These are phyloP conservation scores for Penicillium cinerascens DNA, from an alignment of 495 filamentous ascomycete species.

Conservation along the genomic window DNA sequence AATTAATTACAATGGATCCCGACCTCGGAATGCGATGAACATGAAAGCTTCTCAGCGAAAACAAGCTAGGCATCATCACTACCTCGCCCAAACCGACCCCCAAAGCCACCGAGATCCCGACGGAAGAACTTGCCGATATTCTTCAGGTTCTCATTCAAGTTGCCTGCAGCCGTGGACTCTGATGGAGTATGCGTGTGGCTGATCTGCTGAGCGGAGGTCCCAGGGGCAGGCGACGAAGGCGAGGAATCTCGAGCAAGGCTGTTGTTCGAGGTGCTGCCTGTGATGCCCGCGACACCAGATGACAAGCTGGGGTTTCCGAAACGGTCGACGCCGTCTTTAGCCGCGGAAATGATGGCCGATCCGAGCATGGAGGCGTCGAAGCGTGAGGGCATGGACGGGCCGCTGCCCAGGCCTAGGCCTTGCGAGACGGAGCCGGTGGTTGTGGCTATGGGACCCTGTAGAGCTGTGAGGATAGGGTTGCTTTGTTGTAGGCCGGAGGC, in stretches of 20 bases:
- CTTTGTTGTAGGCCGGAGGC: conserved; percentile 40
- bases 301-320: conserved; percentile 59
- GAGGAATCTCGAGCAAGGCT: conserved; percentile 16
- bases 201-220: conserved; percentile 10
- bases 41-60: neutral
- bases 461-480: conserved; percentile 40
- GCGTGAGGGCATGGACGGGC: conserved; percentile 47
- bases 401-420: conserved; percentile 36
- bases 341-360: conserved; percentile 71
- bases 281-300: conserved; percentile 29
- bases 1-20: neutral
- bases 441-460: conserved; percentile 38
- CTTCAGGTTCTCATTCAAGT: conserved; percentile 86
- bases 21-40: neutral
- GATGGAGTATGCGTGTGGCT: conserved; percentile 17
- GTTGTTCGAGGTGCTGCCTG: conserved; percentile 13
- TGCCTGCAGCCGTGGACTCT: conserved; percentile 42
- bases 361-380: conserved; percentile 77
- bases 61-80: conserved; percentile 30
- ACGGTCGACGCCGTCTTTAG: conserved; percentile 85
- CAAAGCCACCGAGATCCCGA: conserved; percentile 79
- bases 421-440: conserved; percentile 40
- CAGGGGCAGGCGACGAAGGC: conserved; percentile 17
- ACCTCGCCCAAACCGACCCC: conserved; percentile 61
- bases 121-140: conserved; percentile 96